Evolutionary conservation across 768 basidiomycete genomes (phyloP), one percentile per base, ranked within the genome.

Genomic region (Suillus weaverae): DNA sequence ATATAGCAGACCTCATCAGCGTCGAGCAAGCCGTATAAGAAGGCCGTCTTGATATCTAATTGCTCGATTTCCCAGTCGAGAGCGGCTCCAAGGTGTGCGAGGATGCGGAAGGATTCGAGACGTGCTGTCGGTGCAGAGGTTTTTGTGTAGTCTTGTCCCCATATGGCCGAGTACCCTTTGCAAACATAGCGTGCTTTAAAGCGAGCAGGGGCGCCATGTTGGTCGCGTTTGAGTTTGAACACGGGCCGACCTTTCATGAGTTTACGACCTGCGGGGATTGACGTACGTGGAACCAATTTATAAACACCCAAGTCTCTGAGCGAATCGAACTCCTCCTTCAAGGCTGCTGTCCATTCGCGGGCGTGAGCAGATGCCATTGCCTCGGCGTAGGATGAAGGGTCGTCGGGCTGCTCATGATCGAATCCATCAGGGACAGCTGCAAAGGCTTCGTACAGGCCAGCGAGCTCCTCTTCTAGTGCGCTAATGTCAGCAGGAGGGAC

Each of bases 41-140:
- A 84, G 0, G 80, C 80, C 0, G 71, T 73, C 32, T 79, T 80
- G 35, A 85, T 53, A 18, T 75, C 76, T 9, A 83, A 69, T 60
- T 75, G 73, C n/a, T 80, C 68, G 13, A 85, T 57, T 7, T 82
- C 71, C 64, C 78, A 77, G 39, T 76, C 67, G 13, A 76, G 51
- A 1, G 59, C 44, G 0, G 61, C 61, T 0, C 54, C 32, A 18
- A 64, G 13, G 5, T 41, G 41, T 1, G 48, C 57, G 16, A 61
- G 38, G n/a, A 61, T 54, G 9, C 55, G 35, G 10, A 64, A 48
- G 6, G 66, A 67, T 18, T 53, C 20, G 1, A 67, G 43, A 2
- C 60, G 57, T 0, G 51, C 59, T 0, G 61, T 53, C 1, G 57
- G 48, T 0, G 66, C 64, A n/a, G 39, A 67, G 4, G 60, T 67